Conservation (phyloP, 1,139 yeast genomes). For the Geotrichum candidum region DNA sequence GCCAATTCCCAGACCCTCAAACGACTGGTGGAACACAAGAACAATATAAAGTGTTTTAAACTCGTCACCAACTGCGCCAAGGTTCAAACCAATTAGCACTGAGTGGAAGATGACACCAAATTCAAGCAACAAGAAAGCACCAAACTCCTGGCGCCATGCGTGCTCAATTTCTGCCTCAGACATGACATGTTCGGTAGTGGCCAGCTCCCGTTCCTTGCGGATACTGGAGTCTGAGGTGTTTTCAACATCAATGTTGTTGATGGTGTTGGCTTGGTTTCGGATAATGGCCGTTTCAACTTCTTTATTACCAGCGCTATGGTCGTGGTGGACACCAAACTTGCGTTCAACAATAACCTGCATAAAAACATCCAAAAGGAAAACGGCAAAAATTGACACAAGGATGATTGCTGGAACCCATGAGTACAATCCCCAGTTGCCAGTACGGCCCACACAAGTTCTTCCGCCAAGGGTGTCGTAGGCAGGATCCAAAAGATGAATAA, state of each 20-base stretch:
- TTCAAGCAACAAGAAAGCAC: slow-evolving; percentile 53
- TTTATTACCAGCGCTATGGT: neutral
- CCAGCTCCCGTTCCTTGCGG: neutral
- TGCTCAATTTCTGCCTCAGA: neutral
- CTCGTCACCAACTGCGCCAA: slow-evolving; percentile 57
- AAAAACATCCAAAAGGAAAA: slow-evolving; percentile 8
- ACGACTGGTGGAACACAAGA: slow-evolving; percentile 68
- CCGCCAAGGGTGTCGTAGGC: slow-evolving; percentile 11
- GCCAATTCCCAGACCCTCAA: slow-evolving; percentile 86
- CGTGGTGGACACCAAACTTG: slow-evolving; percentile 5
- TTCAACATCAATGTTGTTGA: neutral
- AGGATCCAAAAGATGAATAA: slow-evolving; percentile 56
- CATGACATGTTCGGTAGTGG: neutral
- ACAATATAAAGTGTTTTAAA: slow-evolving; percentile 67
- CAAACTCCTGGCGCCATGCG: slow-evolving; percentile 30
- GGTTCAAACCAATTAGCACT: slow-evolving; percentile 57
- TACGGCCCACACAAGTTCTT: slow-evolving; percentile 11
- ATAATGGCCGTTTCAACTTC: slow-evolving; percentile 7
- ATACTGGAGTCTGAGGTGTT: neutral
- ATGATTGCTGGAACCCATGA: slow-evolving; percentile 13
- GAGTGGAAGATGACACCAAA: slow-evolving; percentile 70
- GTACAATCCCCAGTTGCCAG: slow-evolving; percentile 12
- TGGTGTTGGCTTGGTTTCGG: neutral
- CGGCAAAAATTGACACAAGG: slow-evolving; percentile 5
- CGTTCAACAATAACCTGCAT: slow-evolving; percentile 11